Evolutionary conservation across 371 early-diverging fungal species (phyloP).

Genomic region (Lichtheimia hyalospora): DNA sequence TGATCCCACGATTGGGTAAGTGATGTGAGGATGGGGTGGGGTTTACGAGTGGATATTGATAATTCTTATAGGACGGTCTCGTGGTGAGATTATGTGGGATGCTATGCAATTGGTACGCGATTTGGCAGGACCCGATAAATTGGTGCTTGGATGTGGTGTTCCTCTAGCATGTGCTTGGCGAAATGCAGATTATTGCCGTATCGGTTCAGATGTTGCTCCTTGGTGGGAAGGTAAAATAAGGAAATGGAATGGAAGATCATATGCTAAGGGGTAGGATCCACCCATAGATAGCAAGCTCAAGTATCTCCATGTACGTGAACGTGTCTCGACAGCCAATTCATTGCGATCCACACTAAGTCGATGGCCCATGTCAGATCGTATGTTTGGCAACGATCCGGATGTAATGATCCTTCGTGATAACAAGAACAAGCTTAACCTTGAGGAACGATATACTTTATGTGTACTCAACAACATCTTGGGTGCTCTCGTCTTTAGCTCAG

Average conservation of each 20-base stretch:
- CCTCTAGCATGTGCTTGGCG: slow-evolving; percentile 56
- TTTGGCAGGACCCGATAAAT: slow-evolving; percentile 47
- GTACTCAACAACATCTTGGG: slow-evolving; percentile 59
- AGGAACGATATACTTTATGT: slow-evolving; percentile 55
- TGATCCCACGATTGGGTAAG: slow-evolving; percentile 48
- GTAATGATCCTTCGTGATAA: slow-evolving; percentile 55
- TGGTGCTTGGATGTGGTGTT: slow-evolving; percentile 60
- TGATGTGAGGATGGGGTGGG: background rate
- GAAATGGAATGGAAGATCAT: background rate
- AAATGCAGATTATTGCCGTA: slow-evolving; percentile 59
- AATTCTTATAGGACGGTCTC: slow-evolving; percentile 18
- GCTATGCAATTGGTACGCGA: slow-evolving; percentile 56
- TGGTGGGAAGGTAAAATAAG: slow-evolving; percentile 50
- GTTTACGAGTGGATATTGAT: background rate
- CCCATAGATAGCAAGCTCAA: slow-evolving; percentile 39
- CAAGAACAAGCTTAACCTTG: slow-evolving; percentile 46
- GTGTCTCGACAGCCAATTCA: slow-evolving; percentile 59
- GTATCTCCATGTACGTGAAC: slow-evolving; percentile 58
- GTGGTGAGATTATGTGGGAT: slow-evolving; percentile 65
- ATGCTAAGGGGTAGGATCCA: too few species aligned
- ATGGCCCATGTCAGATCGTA: slow-evolving; percentile 52
- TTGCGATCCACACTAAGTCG: slow-evolving; percentile 54
- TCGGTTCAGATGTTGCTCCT: slow-evolving; percentile 61
- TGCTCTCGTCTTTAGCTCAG: slow-evolving; percentile 60
- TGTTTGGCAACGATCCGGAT: slow-evolving; percentile 68